Evolutionary conservation across 805 yeast species (phyloP), one percentile per base, ranked within the genome.

Genomic region (Yamadazyma insecticola): DNA sequence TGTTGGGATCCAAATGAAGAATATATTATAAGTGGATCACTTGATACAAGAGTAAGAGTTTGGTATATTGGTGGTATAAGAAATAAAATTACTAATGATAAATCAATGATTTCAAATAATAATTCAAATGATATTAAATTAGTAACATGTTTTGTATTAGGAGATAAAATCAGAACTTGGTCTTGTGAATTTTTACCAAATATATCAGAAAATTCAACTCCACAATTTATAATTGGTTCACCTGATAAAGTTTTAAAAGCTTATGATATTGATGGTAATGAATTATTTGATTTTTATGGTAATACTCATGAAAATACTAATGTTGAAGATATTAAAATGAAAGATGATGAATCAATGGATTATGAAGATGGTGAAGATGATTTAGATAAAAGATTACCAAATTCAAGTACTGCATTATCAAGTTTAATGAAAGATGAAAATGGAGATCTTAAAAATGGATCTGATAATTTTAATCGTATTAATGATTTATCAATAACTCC

Each of bases 1-100:
- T 67, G 83, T 7, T 89, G 95, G 82, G 84, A 89, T 3, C 79
- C 79, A 0, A 78, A 79, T 45, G 89, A 85, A 46, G 48, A 68
- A 5, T 72, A 70, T 45, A 40, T 89, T 16, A 72, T 88, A 7
- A 72, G 87, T 4, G 78, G 92, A 35, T 75, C 89, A 6, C 71
- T 80, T 42, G 95, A 85, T 53, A 76, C 78, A 18, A 64, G 70
- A 9, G 78, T 85, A 5, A 70, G 78, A 30, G 60, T 89, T 2
- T 86, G 94, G 86, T 76, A 76, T 43, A 58, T 80, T 2, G 55
- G 52, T 6, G 57, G 44, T n/a, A 37, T 63, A 22, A 47, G 49
- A 9, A 39, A 37, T 22, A 19, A 25, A 14, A n/a, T n/a, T n/a
- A n/a, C n/a, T n/a, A n/a, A n/a, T n/a, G n/a, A n/a, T n/a, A 38